phyloP scores from a whole-genome alignment of 2,329 filamentous ascomycete species.

The Cadophora luteo-olivacea region DNA sequence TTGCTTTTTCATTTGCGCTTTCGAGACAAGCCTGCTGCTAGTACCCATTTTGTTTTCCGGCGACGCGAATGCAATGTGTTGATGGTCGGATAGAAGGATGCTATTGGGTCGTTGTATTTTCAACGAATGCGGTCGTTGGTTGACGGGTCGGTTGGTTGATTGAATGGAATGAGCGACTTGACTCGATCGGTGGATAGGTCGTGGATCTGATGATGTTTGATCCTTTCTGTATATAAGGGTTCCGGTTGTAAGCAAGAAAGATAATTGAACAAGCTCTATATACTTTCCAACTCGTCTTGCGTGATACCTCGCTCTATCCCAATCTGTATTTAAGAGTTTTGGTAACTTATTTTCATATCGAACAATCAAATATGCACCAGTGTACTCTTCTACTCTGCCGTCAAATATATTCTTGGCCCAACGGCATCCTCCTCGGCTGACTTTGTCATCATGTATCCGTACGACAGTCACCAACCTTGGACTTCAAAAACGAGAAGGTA shows the following conservation, averaged over 20 bases:
- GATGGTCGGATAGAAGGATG: conserved; percentile 2
- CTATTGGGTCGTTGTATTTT: not conserved
- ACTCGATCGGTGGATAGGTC: conserved; percentile 7
- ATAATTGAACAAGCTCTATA: conserved; percentile 35
- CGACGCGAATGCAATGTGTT: not conserved
- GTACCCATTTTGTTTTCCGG: not conserved
- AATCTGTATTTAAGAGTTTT: not conserved
- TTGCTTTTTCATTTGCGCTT: conserved; percentile 2
- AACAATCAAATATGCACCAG: too few relatives aligned
- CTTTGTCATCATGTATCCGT: too few relatives aligned
- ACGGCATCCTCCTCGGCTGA: too few relatives aligned
- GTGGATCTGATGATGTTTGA: conserved; percentile 8
- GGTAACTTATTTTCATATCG: too few relatives aligned
- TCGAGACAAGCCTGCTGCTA: conserved; percentile 9
- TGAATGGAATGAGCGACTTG: not conserved
- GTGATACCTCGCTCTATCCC: not conserved
- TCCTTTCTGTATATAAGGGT: conserved; percentile 39
- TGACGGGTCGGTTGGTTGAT: not conserved
- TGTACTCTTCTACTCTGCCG: too few relatives aligned
- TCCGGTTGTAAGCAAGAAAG: conserved; percentile 20
- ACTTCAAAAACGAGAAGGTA: too few relatives aligned
- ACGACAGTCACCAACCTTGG: too few relatives aligned
- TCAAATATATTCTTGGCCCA: too few relatives aligned
- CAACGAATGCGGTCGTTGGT: not conserved
- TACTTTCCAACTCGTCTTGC: not conserved